These are phyloP conservation scores for Pseudogymnoascus sp. DNA, from an alignment of 2,329 filamentous ascomycete genomes.

Conservation along the genomic window DNA sequence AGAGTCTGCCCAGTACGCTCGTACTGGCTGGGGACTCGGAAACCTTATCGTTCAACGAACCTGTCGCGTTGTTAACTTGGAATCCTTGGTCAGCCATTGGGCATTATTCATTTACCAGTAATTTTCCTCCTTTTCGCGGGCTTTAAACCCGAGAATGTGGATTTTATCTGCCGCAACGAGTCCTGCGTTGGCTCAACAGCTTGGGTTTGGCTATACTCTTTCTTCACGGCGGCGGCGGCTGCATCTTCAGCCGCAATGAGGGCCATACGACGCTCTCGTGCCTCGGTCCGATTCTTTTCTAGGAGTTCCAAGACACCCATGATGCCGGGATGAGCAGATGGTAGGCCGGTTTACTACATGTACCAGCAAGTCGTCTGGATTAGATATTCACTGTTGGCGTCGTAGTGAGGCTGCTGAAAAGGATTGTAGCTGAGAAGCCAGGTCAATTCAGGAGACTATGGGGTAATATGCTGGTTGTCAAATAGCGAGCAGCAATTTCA, in stretches of 20 bases:
- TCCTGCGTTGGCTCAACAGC: background rate
- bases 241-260: background rate
- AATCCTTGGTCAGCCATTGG: background rate
- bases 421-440: background rate
- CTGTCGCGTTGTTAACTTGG: background rate
- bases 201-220: background rate
- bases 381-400: background rate
- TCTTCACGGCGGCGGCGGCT: background rate
- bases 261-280: slow-evolving; percentile 1
- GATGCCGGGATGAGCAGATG: background rate
- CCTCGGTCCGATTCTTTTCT: background rate
- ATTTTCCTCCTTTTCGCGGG: background rate
- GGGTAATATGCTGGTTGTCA: background rate
- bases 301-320: background rate
- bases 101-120: background rate
- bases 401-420: background rate
- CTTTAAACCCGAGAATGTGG: background rate
- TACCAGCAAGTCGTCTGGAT: background rate
- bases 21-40: background rate
- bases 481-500: background rate
- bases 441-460: background rate
- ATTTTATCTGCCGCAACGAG: background rate
- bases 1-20: background rate
- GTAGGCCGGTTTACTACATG: background rate
- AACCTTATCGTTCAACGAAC: background rate